A percentile compares a stretch with the other conserved stretches of the same genome.
Evolutionary conservation across 2,329 filamentous ascomycete genomes (phyloP).

Genomic region (Trichophyton equinum): DNA sequence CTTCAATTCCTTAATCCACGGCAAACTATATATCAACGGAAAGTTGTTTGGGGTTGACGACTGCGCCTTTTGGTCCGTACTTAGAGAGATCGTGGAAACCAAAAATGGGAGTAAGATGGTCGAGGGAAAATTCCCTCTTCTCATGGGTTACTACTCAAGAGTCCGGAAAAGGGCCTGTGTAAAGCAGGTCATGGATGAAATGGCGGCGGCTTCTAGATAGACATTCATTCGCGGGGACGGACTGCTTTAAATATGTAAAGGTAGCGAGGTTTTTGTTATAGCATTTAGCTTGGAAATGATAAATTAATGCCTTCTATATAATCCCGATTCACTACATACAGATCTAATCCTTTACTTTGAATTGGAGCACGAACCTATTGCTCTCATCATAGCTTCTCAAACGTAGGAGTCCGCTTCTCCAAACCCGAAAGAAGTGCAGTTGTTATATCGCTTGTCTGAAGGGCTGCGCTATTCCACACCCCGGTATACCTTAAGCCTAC

Average conservation of each 20-base stretch:
- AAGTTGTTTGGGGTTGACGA: slow-evolving; percentile 29
- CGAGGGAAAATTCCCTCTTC: slow-evolving; percentile 20
- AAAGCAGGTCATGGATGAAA: slow-evolving; percentile 22
- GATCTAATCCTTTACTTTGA: not conserved
- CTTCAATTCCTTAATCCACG: slow-evolving; percentile 16
- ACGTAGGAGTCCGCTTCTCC: slow-evolving; percentile 65
- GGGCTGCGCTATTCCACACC: slow-evolving; percentile 72
- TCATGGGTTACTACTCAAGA: slow-evolving; percentile 28
- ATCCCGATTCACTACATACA: not conserved
- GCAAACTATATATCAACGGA: slow-evolving; percentile 26
- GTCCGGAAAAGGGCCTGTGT: slow-evolving; percentile 29
- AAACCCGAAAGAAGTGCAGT: slow-evolving; percentile 63
- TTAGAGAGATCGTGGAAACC: slow-evolving; percentile 24
- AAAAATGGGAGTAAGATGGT: slow-evolving; percentile 13
- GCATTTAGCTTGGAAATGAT: not conserved
- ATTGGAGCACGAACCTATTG: not conserved
- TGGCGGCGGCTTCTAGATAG: not conserved
- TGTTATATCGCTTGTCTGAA: slow-evolving; percentile 69
- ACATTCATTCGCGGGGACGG: not conserved
- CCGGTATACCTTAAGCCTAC: slow-evolving; percentile 65
- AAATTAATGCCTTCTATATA: not conserved
- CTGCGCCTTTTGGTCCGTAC: slow-evolving; percentile 33
- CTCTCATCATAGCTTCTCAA: slow-evolving; percentile 58
- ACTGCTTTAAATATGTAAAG: not conserved
- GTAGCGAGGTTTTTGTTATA: not conserved